These are phyloP conservation scores for Neopestalotiopsis rosae DNA, from an alignment of 2,329 filamentous ascomycete species.

Conservation along the genomic window DNA sequence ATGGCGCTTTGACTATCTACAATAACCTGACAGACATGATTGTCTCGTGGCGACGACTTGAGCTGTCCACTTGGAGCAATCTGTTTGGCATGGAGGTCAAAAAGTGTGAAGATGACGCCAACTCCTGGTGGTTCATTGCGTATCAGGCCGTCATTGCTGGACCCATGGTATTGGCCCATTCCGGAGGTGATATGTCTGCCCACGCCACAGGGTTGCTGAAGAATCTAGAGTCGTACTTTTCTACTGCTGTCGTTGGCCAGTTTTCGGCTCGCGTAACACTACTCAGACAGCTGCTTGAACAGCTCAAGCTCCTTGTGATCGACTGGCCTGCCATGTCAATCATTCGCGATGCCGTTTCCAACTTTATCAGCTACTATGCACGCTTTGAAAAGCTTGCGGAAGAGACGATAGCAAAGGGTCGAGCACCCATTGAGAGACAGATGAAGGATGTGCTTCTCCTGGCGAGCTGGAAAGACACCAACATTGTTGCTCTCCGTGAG, in stretches of 20 bases:
- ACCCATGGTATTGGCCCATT: conserved; percentile 69
- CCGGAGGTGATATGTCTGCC: conserved; percentile 60
- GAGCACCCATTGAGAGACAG: conserved; percentile 81
- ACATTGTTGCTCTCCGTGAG: conserved; percentile 86
- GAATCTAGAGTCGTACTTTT: conserved; percentile 81
- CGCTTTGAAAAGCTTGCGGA: conserved; percentile 72
- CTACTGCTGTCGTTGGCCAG: conserved; percentile 80
- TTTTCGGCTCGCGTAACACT: conserved; percentile 75
- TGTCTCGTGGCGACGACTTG: conserved; percentile 87
- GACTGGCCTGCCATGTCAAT: conserved; percentile 64
- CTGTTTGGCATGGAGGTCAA: conserved; percentile 83
- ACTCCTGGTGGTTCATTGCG: conserved; percentile 94
- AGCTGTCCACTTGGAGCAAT: conserved; percentile 89
- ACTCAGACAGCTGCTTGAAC: conserved; percentile 67
- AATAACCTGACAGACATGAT: conserved; percentile 81
- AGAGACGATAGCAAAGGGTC: conserved; percentile 70
- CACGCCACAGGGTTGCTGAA: conserved; percentile 75
- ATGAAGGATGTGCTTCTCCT: conserved; percentile 93
- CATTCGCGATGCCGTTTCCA: conserved; percentile 70
- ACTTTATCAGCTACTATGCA: conserved; percentile 78
- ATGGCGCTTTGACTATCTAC: conserved; percentile 72
- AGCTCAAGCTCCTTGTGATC: conserved; percentile 65
- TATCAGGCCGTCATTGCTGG: conserved; percentile 87
- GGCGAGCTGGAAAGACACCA: conserved; percentile 98
- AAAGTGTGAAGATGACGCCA: conserved; percentile 78